Percentiles rank a stretch among this genome's conserved stretches.
Conservation (phyloP, 1,284 basidiomycete genomes). For the Trichosporon sp. region DNA sequence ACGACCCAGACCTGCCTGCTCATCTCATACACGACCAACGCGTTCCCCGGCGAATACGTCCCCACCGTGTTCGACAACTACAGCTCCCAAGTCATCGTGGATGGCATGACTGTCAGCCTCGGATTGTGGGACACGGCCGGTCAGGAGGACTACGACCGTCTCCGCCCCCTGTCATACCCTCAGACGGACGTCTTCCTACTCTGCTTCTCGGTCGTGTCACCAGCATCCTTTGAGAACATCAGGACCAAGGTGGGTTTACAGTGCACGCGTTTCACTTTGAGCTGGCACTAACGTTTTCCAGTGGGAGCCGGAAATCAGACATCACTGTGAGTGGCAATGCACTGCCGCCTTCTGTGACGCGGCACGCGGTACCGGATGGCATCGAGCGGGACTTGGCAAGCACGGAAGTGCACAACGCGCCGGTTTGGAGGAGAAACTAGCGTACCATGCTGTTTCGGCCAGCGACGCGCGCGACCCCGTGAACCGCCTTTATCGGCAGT, state of each 20-base stretch:
- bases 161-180: slow-evolving; percentile 96
- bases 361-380: no score
- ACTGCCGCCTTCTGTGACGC: background rate
- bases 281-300: slow-evolving; percentile 24
- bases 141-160: slow-evolving; percentile 85
- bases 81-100: slow-evolving; percentile 82
- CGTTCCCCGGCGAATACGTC: slow-evolving; percentile 86
- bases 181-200: slow-evolving; percentile 99
- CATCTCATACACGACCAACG: slow-evolving; percentile 96
- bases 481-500: background rate
- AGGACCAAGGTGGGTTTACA: slow-evolving; percentile 74
- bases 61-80: slow-evolving; percentile 70
- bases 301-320: slow-evolving; percentile 59
- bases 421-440: no score
- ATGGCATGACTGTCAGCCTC: slow-evolving; percentile 96
- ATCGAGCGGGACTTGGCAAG: background rate
- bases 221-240: slow-evolving; percentile 97
- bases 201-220: slow-evolving; percentile 97
- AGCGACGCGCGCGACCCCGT: background rate
- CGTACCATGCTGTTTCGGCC: background rate
- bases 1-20: slow-evolving; percentile 81
- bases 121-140: slow-evolving; percentile 99
- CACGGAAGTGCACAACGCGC: background rate
- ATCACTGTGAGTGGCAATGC: slow-evolving; percentile 46
- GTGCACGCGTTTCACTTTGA: background rate